These are phyloP conservation scores for Daldinia eschscholtzii DNA, from an alignment of 2,329 filamentous ascomycete genomes.

Conservation along the genomic window DNA sequence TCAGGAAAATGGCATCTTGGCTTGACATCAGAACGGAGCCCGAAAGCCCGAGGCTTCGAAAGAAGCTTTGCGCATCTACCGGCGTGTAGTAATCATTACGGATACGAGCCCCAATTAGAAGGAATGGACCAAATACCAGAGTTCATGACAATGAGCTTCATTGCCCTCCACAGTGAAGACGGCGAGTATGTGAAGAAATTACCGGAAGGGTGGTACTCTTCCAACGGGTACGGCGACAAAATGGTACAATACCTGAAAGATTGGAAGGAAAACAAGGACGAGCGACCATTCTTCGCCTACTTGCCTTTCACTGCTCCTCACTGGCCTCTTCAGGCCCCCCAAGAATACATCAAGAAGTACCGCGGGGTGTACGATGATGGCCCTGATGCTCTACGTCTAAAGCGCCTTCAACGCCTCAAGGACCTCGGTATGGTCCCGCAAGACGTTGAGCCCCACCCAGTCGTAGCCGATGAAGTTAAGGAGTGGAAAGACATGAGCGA, in stretches of 20 bases:
- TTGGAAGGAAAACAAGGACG: constrained; percentile 55
- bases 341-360: constrained; percentile 68
- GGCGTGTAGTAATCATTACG: constrained; percentile 69
- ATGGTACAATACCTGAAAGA: constrained; percentile 65
- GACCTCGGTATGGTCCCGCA: constrained; percentile 67
- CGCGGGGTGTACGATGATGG: constrained; percentile 71
- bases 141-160: constrained; percentile 57
- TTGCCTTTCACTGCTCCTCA: constrained; percentile 73
- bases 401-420: constrained; percentile 67
- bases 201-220: constrained; percentile 66
- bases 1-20: constrained; percentile 74
- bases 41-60: constrained; percentile 69
- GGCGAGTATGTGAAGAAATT: constrained; percentile 58
- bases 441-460: constrained; percentile 64
- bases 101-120: constrained; percentile 60
- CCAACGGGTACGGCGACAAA: constrained; percentile 65
- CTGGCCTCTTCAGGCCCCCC: constrained; percentile 72
- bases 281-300: constrained; percentile 69
- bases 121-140: constrained; percentile 56
- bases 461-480: constrained; percentile 63
- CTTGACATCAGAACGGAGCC: constrained; percentile 67
- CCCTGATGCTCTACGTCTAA: constrained; percentile 66
- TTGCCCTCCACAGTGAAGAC: constrained; percentile 56
- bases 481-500: constrained; percentile 62
- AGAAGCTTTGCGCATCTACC: constrained; percentile 71